These are phyloP conservation scores for Trapa bicornis DNA, from an alignment of 345 rosid genomes.

Conservation along the genomic window DNA sequence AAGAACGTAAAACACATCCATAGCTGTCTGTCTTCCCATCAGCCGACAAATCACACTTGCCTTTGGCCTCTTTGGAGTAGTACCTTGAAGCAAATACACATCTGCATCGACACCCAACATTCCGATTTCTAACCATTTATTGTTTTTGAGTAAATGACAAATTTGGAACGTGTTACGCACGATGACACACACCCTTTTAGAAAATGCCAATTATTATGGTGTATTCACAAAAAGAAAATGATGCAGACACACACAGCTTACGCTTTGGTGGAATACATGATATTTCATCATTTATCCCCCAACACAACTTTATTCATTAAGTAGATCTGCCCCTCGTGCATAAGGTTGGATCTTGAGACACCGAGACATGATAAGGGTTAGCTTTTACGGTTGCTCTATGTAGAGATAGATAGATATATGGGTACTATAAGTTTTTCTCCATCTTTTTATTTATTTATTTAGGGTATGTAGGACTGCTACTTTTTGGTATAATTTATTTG, in stretches of 20 bases:
- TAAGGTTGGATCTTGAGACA: background rate
- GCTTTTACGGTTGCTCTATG: background rate
- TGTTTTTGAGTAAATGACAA: background rate
- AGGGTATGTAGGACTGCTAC: no score
- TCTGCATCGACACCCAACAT: background rate
- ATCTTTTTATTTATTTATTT: no score
- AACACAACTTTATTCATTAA: background rate
- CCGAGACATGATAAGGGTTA: background rate
- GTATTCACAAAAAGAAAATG: background rate
- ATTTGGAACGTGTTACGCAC: constrained; percentile 3
- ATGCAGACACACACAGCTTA: background rate
- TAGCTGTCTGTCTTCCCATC: no score
- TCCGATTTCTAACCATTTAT: background rate
- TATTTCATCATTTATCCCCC: background rate
- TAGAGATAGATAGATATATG: background rate
- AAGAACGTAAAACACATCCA: no score
- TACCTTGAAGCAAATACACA: no score
- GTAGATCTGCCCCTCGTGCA: background rate
- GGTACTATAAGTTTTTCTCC: background rate
- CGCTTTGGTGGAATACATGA: background rate
- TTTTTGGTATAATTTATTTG: no score
- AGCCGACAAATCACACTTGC: no score
- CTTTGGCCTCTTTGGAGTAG: no score
- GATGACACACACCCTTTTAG: background rate
- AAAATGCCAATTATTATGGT: background rate